A percentile compares a stretch with the other conserved stretches of the same genome.
Conservation (phyloP, 371 early-diverging fungal genomes). For the Mucor mucedo region DNA sequence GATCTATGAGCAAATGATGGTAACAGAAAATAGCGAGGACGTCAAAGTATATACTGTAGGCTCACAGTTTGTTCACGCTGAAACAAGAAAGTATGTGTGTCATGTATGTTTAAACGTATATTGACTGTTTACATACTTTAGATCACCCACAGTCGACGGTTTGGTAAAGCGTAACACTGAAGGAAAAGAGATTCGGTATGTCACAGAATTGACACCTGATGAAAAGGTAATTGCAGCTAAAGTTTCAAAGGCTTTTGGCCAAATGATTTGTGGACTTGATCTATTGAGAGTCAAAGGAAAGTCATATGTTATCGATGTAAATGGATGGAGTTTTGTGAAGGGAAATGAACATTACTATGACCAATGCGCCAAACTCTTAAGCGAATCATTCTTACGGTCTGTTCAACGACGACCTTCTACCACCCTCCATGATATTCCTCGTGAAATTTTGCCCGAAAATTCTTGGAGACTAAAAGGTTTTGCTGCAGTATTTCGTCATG, state of each 20-base stretch:
- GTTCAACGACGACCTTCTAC: constrained; percentile 57
- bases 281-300: constrained; percentile 82
- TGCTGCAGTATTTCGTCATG: constrained; percentile 92
- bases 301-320: constrained; percentile 97
- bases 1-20: constrained; percentile 95
- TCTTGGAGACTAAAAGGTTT: constrained; percentile 94
- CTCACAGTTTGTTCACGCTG: constrained; percentile 88
- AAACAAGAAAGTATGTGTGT: constrained; percentile 87
- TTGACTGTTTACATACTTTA: constrained; percentile 24
- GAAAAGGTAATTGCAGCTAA: constrained; percentile 85
- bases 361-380: constrained; percentile 77
- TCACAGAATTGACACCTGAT: constrained; percentile 78
- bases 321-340: constrained; percentile 99
- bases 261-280: constrained; percentile 97
- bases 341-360: constrained; percentile 94
- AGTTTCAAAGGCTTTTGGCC: constrained; percentile 86
- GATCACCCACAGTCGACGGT: constrained; percentile 98
- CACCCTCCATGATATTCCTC: constrained; percentile 63
- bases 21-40: constrained; percentile 93
- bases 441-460: constrained; percentile 66
- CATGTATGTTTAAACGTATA: background rate
- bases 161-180: constrained; percentile 93
- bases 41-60: constrained; percentile 99
- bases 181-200: constrained; percentile 96
- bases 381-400: constrained; percentile 52